Conservation (phyloP, 2,329 filamentous ascomycete species). For the Fusarium sp. region DNA sequence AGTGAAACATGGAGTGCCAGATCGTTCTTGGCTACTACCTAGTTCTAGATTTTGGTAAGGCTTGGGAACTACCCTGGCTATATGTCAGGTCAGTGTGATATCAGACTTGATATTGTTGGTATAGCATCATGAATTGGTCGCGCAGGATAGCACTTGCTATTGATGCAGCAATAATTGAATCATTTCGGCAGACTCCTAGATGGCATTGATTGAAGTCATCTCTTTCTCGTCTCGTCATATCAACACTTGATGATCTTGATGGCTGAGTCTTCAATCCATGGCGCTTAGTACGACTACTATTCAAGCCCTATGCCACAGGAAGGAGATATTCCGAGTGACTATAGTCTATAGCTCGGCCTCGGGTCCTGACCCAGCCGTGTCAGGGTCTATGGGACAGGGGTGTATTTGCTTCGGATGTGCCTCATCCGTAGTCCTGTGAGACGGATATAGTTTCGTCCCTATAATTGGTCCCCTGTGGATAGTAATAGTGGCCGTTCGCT, state of each 20-base stretch:
- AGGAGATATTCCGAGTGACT: conserved; percentile 7
- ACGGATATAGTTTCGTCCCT: conserved; percentile 37
- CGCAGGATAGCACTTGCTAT: neutral
- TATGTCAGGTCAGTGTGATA: conserved; percentile 12
- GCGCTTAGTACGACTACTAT: conserved; percentile 26
- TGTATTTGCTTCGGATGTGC: conserved; percentile 36
- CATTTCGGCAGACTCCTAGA: neutral
- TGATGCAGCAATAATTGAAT: neutral
- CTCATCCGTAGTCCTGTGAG: conserved; percentile 37
- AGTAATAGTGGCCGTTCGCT: neutral
- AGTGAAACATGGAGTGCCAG: conserved; percentile 35
- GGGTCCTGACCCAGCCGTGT: conserved; percentile 27
- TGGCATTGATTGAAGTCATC: neutral
- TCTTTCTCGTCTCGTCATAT: too few relatives aligned
- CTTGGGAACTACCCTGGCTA: conserved; percentile 22
- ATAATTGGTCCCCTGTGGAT: conserved; percentile 4
- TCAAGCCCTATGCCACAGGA: conserved; percentile 8
- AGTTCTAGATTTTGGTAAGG: conserved; percentile 17
- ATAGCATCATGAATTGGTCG: neutral
- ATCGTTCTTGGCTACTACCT: conserved; percentile 12
- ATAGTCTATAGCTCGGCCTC: conserved; percentile 8
- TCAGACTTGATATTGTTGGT: neutral
- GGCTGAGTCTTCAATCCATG: conserved; percentile 1
- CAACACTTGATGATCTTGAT: neutral
- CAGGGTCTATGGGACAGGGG: conserved; percentile 22